Evolutionary conservation across 345 rosid species (phyloP).

Genomic region (Dimocarpus longan): DNA sequence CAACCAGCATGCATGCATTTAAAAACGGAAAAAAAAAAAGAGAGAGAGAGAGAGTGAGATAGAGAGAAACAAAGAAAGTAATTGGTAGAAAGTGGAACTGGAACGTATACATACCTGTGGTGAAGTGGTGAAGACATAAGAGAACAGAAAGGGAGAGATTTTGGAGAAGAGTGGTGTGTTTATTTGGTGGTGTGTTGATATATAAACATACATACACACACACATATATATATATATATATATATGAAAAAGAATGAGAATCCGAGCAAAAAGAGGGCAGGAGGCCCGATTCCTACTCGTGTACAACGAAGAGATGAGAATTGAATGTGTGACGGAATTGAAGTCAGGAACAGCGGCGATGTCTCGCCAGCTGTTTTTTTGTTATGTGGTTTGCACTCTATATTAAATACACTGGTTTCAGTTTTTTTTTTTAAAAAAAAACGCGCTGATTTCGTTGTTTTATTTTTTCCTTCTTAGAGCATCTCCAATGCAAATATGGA

Average conservation of each 20-base stretch:
- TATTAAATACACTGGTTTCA: not conserved
- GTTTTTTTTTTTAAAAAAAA: no score
- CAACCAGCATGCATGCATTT: not conserved
- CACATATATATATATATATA: not conserved
- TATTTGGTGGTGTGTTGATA: no score
- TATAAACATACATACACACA: no score
- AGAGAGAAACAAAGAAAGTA: not conserved
- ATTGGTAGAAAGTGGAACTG: not conserved
- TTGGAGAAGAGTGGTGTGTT: not conserved
- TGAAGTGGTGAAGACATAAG: not conserved
- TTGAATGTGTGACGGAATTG: not conserved
- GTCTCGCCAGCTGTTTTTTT: not conserved
- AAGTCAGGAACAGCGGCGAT: not conserved
- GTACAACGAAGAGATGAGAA: not conserved
- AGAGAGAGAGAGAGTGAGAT: no score
- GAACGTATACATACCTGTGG: not conserved
- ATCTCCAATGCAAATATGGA: no score
- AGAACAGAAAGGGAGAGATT: not conserved
- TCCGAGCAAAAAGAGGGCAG: slow-evolving; percentile 8
- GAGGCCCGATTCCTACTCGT: slow-evolving; percentile 19
- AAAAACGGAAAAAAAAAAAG: not conserved
- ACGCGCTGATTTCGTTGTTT: not conserved
- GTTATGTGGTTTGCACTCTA: not conserved
- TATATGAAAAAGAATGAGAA: not conserved
- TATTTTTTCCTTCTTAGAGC: no score